phyloP scores from a whole-genome alignment of 2,329 filamentous ascomycete genomes.

The Fragosphaeria purpurea region DNA sequence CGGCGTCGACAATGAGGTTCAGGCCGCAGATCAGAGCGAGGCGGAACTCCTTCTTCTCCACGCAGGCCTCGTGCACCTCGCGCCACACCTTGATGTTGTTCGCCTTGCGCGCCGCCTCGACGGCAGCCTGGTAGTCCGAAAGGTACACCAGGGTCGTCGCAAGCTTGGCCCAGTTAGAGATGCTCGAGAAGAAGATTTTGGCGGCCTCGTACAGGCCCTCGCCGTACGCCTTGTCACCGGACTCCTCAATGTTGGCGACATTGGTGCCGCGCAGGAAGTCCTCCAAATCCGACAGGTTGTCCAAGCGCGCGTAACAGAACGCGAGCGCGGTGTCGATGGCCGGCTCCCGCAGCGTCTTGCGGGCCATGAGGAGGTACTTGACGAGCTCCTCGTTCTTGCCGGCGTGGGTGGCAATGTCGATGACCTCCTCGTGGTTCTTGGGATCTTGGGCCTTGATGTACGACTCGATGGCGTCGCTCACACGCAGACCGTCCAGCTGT shows the following conservation, averaged over 20 bases:
- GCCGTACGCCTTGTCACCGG: conserved; percentile 93
- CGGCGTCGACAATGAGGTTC: conserved; percentile 94
- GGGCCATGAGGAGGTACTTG: conserved; percentile 93
- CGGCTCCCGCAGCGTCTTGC: conserved; percentile 91
- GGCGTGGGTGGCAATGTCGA: conserved; percentile 87
- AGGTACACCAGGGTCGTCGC: conserved; percentile 96
- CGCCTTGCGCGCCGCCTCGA: conserved; percentile 95
- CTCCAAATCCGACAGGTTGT: conserved; percentile 86
- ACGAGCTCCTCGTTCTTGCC: conserved; percentile 97
- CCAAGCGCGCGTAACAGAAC: conserved; percentile 84
- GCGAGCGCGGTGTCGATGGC: conserved; percentile 88
- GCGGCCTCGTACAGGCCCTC: conserved; percentile 92
- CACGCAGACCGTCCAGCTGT: conserved; percentile 87
- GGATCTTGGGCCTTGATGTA: conserved; percentile 94
- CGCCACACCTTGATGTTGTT: conserved; percentile 99
- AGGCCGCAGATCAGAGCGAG: conserved; percentile 97
- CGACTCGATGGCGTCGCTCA: conserved; percentile 87
- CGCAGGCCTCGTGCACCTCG: conserved; percentile 92
- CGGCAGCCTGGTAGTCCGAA: conserved; percentile 91
- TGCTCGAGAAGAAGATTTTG: conserved; percentile 97
- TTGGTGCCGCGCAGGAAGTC: conserved; percentile 92
- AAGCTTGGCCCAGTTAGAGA: conserved; percentile 99
- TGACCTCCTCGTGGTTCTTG: conserved; percentile 89
- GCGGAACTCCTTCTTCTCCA: conserved; percentile 97
- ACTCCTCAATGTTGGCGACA: conserved; percentile 91